Evolutionary conservation across 352 stramenopile species (phyloP).

Genomic region (Globisporangium ultimum): DNA sequence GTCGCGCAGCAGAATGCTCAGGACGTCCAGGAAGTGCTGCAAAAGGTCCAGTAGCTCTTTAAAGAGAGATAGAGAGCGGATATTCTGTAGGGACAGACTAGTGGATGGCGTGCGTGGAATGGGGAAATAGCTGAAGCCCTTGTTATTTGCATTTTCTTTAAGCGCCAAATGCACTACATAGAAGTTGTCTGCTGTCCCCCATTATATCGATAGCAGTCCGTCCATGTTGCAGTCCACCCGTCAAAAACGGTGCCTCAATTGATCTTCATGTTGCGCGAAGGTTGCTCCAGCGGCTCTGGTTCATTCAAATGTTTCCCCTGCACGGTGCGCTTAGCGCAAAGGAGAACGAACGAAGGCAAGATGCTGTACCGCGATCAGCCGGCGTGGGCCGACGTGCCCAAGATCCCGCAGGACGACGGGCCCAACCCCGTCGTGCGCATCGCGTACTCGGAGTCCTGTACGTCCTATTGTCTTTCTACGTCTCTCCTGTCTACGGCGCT

Average conservation of each 20-base stretch:
- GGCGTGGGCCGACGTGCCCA: conserved; percentile 74
- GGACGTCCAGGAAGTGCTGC: conserved; percentile 53
- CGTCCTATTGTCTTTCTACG: conserved; percentile 10
- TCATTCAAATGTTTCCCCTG: neutral
- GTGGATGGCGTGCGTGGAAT: neutral
- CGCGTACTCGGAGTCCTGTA: conserved; percentile 69
- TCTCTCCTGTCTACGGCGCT: conserved; percentile 1
- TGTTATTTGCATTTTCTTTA: no score
- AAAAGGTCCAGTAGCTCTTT: conserved; percentile 18
- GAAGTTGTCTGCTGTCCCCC: no score
- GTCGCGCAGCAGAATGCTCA: conserved; percentile 60
- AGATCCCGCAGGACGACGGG: conserved; percentile 82
- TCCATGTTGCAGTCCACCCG: no score
- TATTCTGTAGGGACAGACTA: neutral
- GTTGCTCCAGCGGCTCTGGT: conserved; percentile 8
- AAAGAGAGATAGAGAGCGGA: neutral
- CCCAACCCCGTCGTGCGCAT: conserved; percentile 78
- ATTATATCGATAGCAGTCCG: no score
- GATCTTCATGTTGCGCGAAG: conserved; percentile 9
- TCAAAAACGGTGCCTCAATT: no score
- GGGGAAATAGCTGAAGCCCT: neutral
- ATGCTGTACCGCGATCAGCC: conserved; percentile 70
- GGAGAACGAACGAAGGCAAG: neutral
- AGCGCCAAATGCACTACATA: no score
- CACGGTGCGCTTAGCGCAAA: neutral